These are phyloP conservation scores for Glomus cerebriforme DNA, from an alignment of 192 early-diverging fungal genomes.

Conservation along the genomic window DNA sequence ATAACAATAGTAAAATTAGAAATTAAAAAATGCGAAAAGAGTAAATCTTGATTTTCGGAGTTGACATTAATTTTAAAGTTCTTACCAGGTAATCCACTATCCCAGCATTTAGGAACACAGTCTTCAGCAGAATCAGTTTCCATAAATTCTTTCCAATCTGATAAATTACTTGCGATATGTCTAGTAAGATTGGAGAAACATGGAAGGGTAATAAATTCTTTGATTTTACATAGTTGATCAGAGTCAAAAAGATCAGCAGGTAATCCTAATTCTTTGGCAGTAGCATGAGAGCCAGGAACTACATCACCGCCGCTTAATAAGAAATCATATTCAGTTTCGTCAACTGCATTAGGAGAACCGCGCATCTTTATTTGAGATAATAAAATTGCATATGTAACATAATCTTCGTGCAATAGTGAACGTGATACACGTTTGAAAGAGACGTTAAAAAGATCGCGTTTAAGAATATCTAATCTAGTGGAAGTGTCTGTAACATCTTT, in stretches of 20 bases:
- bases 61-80: not conserved
- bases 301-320: constrained; percentile 64
- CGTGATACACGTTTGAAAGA: constrained; percentile 78
- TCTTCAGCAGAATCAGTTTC: constrained; percentile 47
- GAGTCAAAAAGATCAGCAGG: constrained; percentile 53
- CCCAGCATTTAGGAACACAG: constrained; percentile 58
- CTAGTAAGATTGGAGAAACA: constrained; percentile 45
- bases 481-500: constrained; percentile 64
- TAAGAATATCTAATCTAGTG: constrained; percentile 73
- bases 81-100: constrained; percentile 40
- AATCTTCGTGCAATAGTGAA: constrained; percentile 90
- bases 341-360: constrained; percentile 52
- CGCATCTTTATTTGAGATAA: constrained; percentile 86
- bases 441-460: constrained; percentile 80
- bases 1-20: not conserved
- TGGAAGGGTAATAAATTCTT: constrained; percentile 47
- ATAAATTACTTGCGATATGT: constrained; percentile 42
- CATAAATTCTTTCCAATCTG: constrained; percentile 56
- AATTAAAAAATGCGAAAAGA: not conserved
- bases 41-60: no score
- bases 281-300: constrained; percentile 38
- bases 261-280: constrained; percentile 36
- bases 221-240: constrained; percentile 47
- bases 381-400: constrained; percentile 85
- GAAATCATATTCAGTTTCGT: constrained; percentile 71